phyloP scores from a whole-genome alignment of 2,329 filamentous ascomycete genomes.

The Fusarium nematophilum region DNA sequence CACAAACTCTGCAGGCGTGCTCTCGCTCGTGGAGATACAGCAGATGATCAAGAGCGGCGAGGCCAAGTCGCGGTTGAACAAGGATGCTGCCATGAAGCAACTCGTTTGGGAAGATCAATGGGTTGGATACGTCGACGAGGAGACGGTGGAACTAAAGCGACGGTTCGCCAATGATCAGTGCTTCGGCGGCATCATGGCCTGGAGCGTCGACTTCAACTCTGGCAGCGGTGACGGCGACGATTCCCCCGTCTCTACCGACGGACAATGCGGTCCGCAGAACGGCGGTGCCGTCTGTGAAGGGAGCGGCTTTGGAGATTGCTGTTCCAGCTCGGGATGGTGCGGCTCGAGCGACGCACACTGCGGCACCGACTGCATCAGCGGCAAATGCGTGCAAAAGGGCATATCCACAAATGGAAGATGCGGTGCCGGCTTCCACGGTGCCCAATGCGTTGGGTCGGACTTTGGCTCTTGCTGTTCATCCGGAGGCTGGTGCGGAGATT shows the following conservation, averaged over 20 bases:
- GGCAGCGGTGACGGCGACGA: not conserved
- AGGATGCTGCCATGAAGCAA: slow-evolving; percentile 19
- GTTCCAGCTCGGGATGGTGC: slow-evolving; percentile 13
- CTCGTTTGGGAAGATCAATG: slow-evolving; percentile 39
- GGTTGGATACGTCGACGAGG: slow-evolving; percentile 42
- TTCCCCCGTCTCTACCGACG: slow-evolving; percentile 6
- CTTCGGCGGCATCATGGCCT: slow-evolving; percentile 29
- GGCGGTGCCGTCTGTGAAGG: slow-evolving; percentile 11
- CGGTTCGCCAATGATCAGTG: slow-evolving; percentile 16
- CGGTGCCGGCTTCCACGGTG: slow-evolving; percentile 7
- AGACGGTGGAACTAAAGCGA: slow-evolving; percentile 34
- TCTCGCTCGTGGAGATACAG: slow-evolving; percentile 47
- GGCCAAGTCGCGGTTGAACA: slow-evolving; percentile 23
- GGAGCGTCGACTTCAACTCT: slow-evolving; percentile 26
- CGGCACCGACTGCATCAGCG: slow-evolving; percentile 19
- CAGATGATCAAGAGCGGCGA: slow-evolving; percentile 36
- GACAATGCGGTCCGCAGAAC: slow-evolving; percentile 12
- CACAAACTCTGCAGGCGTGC: slow-evolving; percentile 43
- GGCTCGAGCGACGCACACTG: slow-evolving; percentile 8
- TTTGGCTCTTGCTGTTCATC: slow-evolving; percentile 1
- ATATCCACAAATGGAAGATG: slow-evolving; percentile 11
- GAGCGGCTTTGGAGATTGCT: slow-evolving; percentile 18
- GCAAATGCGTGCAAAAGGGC: slow-evolving; percentile 9
- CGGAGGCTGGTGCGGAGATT: slow-evolving; percentile 4
- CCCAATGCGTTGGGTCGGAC: not conserved